Percentiles rank a stretch among this genome's conserved stretches.
Conservation (phyloP, 176 grass and related monocot species). For the Miscanthus lutarioriparius region DNA sequence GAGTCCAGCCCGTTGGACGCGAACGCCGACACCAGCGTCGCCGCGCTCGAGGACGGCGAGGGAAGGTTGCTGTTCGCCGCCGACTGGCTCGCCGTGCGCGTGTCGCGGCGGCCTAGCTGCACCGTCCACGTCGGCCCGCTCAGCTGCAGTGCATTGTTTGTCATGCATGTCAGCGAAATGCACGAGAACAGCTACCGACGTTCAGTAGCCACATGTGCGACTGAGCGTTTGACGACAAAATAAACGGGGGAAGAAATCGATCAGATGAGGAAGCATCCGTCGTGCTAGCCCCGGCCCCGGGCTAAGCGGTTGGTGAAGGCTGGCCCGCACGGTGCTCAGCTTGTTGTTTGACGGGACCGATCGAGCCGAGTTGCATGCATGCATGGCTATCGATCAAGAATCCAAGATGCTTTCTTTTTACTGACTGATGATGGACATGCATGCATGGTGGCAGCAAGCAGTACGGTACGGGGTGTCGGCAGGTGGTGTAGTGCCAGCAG, state of each 20-base stretch:
- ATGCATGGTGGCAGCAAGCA: neutral
- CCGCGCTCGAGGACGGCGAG: slow-evolving; percentile 40
- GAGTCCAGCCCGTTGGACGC: slow-evolving; percentile 59
- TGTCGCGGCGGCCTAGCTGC: slow-evolving; percentile 58
- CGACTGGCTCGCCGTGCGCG: slow-evolving; percentile 62
- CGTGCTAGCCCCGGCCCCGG: neutral
- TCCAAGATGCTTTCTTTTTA: neutral
- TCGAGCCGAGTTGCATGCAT: neutral
- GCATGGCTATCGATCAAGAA: neutral
- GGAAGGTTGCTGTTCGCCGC: slow-evolving; percentile 84
- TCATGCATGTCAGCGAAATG: neutral
- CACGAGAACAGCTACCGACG: neutral
- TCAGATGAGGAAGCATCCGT: slow-evolving; percentile 33
- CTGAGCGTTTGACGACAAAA: slow-evolving; percentile 22
- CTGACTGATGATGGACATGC: neutral
- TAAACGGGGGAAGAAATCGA: neutral
- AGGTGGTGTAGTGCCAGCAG: neutral
- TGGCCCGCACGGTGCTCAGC: neutral
- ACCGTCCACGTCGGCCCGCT: slow-evolving; percentile 78
- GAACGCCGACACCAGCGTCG: slow-evolving; percentile 51
- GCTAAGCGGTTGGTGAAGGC: slow-evolving; percentile 17
- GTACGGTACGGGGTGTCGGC: slow-evolving; percentile 47
- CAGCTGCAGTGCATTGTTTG: slow-evolving; percentile 34
- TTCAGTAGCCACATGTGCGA: neutral
- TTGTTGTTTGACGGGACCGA: neutral